phyloP scores from a whole-genome alignment of 164 flowering plant genomes.

The Stephania yunnanensis region DNA sequence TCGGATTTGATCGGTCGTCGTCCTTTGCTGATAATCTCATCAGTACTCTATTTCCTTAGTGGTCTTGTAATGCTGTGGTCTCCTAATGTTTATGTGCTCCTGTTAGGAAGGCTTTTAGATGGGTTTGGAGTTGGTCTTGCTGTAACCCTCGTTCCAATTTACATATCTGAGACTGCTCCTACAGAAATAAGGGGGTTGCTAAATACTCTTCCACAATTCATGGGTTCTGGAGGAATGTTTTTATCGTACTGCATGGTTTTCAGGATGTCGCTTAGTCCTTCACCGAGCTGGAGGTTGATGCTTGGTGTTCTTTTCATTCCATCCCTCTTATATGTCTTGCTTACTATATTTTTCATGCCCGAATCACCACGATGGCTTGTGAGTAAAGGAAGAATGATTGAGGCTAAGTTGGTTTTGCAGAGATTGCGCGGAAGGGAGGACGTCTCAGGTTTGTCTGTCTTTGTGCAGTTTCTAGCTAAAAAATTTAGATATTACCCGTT shows the following conservation, averaged over 20 bases:
- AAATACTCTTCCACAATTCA: conserved; percentile 91
- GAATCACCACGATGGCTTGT: conserved; percentile 99
- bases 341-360: conserved; percentile 73
- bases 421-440: conserved; percentile 85
- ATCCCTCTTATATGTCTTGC: conserved; percentile 54
- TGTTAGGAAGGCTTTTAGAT: conserved; percentile 71
- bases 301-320: conserved; percentile 88
- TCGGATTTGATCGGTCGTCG: conserved; percentile 86
- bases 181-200: conserved; percentile 75
- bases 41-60: conserved; percentile 70
- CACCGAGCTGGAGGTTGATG: conserved; percentile 88
- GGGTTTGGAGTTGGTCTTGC: conserved; percentile 92
- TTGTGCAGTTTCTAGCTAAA: neutral
- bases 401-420: conserved; percentile 85
- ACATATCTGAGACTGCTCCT: conserved; percentile 96
- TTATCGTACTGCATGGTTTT: conserved; percentile 82
- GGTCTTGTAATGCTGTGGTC: conserved; percentile 94
- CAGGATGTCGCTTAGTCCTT: conserved; percentile 63
- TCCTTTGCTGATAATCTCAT: conserved; percentile 80
- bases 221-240: conserved; percentile 86
- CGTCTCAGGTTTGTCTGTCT: conserved; percentile 62
- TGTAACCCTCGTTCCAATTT: conserved; percentile 83
- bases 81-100: conserved; percentile 79
- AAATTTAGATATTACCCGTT: neutral
- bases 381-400: conserved; percentile 82